Base-by-base conservation (phyloP, 441 rosid species). In the Mallotus japonicus region DNA sequence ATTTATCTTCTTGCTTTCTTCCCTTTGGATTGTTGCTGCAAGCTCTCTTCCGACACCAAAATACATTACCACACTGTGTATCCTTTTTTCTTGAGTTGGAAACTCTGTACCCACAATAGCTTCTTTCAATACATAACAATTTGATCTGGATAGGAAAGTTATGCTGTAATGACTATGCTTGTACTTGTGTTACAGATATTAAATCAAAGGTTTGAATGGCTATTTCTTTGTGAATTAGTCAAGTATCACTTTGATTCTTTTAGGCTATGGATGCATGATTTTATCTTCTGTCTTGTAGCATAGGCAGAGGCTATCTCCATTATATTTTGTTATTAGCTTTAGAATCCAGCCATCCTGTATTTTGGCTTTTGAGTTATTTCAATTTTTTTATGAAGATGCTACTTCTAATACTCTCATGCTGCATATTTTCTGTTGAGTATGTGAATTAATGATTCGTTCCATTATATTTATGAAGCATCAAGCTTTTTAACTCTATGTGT, bases 11-110 rank as follows among this genome's bases (percentile, higher is more conserved):
- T 71, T 65, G 16, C 0, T 34, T 63, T 51, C 17, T 54, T 2
- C 44, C 32, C 17, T 42, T 17, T 51, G 60, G 51, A 46, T 57
- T 75, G 67, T 66, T 55, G 78, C 62, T 72, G 75, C 69, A 59
- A 74, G 74, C 42, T 77, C 72, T 54, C 12, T 64, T 57, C 74
- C 67, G 69, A 81, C 75, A 73, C 62, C 20, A 60, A 69, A 67
- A 71, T 59, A 79, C 67, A 13, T 67, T 49, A 76, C 74, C 59
- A 77, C 73, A 77, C 17, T 72, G 61, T 67, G 73, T 47, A 72
- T 72, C 32, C 37, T 61, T 7, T 67, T 34, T n/a, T 34, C 6
- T 28, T 53, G 46, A 32, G 59, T 34, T 53, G 71, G 46, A 62
- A 64, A 64, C 58, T 70, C 65, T 73, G 79, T 79, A 73, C 78